Evolutionary conservation across 106 monocot genomes (phyloP).

Genomic region (Phalaenopsis equestris): DNA sequence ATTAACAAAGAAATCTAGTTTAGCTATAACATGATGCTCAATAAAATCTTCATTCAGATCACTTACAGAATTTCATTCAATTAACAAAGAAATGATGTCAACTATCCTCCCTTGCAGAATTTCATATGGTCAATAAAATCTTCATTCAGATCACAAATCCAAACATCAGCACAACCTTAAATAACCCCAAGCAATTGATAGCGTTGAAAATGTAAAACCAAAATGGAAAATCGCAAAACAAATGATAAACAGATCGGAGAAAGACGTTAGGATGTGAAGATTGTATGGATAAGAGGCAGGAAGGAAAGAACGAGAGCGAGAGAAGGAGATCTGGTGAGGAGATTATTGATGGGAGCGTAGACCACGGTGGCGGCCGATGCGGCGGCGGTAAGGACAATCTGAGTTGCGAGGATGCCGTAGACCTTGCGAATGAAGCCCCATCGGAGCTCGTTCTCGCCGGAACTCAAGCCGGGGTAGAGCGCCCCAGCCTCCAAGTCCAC

Average conservation of each 20-base stretch:
- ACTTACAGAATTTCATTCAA: neutral
- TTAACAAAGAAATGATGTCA: neutral
- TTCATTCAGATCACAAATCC: neutral
- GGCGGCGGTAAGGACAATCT: conserved; percentile 78
- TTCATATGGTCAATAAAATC: no score
- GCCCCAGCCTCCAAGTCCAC: conserved; percentile 58
- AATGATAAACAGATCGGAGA: neutral
- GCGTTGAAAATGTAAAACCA: neutral
- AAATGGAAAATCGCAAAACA: neutral
- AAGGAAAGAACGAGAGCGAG: conserved; percentile 42
- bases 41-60: neutral
- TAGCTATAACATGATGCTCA: neutral
- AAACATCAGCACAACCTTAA: neutral
- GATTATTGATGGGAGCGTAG: conserved; percentile 45
- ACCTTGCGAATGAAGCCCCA: conserved; percentile 95
- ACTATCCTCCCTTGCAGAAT: neutral
- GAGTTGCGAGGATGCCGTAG: conserved; percentile 80
- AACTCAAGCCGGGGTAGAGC: conserved; percentile 66
- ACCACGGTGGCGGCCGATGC: conserved; percentile 71
- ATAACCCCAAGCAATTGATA: neutral
- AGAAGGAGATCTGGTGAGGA: conserved; percentile 32
- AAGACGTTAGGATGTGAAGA: neutral
- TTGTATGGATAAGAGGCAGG: conserved; percentile 61
- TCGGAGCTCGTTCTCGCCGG: conserved; percentile 69
- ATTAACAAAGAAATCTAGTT: neutral